These are phyloP conservation scores for Malassezia yamatoensis DNA, from an alignment of 1,284 basidiomycete genomes.

Conservation along the genomic window DNA sequence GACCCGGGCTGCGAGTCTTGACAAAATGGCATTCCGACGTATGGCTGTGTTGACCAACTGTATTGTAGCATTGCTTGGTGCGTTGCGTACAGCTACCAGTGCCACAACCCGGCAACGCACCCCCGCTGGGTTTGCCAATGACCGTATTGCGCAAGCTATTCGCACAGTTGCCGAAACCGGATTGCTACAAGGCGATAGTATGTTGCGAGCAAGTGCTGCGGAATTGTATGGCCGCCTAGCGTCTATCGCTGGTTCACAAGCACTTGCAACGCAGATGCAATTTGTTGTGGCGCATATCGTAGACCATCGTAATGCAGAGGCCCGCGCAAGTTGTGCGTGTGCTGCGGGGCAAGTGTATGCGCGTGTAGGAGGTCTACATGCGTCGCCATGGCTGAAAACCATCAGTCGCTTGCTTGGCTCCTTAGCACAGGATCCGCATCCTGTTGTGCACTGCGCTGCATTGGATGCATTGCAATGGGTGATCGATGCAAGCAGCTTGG, in stretches of 20 bases:
- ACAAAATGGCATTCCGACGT: constrained; percentile 78
- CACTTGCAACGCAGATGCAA: constrained; percentile 79
- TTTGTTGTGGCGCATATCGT: constrained; percentile 91
- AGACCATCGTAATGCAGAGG: constrained; percentile 83
- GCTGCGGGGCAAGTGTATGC: constrained; percentile 90
- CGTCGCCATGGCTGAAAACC: constrained; percentile 86
- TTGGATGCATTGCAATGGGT: constrained; percentile 75
- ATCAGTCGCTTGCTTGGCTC: constrained; percentile 94
- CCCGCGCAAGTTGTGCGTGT: constrained; percentile 82
- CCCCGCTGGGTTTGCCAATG: constrained; percentile 49
- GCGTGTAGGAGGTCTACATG: constrained; percentile 82
- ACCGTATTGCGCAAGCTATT: constrained; percentile 63
- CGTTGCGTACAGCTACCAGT: constrained; percentile 53
- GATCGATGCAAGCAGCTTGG: constrained; percentile 80
- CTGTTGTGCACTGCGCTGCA: constrained; percentile 87
- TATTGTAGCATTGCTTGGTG: constrained; percentile 66
- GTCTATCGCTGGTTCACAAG: constrained; percentile 70
- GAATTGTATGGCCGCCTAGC: constrained; percentile 82
- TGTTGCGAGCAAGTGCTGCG: constrained; percentile 69
- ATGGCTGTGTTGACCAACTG: constrained; percentile 76
- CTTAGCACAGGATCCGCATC: constrained; percentile 87
- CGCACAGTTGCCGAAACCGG: constrained; percentile 73
- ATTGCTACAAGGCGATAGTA: constrained; percentile 67
- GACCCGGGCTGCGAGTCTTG: constrained; percentile 66
- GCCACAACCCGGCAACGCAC: constrained; percentile 22